These are phyloP conservation scores for Lodderomyces oxycetoniae DNA, from an alignment of 1,139 yeast genomes.

Conservation along the genomic window DNA sequence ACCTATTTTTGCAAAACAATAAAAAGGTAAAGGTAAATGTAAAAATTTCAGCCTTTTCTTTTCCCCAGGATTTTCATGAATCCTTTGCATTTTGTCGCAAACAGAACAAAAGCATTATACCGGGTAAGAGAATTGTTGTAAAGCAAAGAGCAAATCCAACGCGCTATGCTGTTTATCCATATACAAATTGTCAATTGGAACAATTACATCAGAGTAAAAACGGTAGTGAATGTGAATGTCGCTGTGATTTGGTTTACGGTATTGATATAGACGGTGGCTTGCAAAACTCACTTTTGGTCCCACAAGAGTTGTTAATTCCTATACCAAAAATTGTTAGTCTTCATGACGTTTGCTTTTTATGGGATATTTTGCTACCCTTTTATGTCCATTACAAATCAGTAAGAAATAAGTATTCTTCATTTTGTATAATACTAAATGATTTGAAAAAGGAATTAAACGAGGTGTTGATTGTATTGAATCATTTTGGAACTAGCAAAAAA, in stretches of 20 bases:
- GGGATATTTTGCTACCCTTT: slow-evolving; percentile 36
- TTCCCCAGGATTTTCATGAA: slow-evolving; percentile 19
- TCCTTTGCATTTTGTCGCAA: not conserved
- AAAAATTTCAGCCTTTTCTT: slow-evolving; percentile 29
- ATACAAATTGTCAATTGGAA: slow-evolving; percentile 18
- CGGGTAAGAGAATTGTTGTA: slow-evolving; percentile 14
- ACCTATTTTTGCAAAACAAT: too few species aligned
- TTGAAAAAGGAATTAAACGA: slow-evolving; percentile 32
- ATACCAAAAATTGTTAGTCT: slow-evolving; percentile 31
- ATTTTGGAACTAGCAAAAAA: slow-evolving; percentile 26
- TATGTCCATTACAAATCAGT: slow-evolving; percentile 17
- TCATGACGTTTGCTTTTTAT: slow-evolving; percentile 35
- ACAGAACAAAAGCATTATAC: slow-evolving; percentile 9
- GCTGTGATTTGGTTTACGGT: slow-evolving; percentile 29
- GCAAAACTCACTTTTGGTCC: slow-evolving; percentile 34
- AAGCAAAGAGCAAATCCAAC: slow-evolving; percentile 8
- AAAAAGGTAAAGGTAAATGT: slow-evolving; percentile 14
- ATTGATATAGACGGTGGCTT: slow-evolving; percentile 37
- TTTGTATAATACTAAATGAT: slow-evolving; percentile 29
- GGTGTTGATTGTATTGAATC: slow-evolving; percentile 29
- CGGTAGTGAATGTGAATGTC: slow-evolving; percentile 15
- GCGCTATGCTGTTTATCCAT: slow-evolving; percentile 35
- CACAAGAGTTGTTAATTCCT: slow-evolving; percentile 23
- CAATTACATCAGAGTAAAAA: slow-evolving; percentile 4
- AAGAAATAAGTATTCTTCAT: not conserved